Evolutionary conservation across 805 yeast species (phyloP), one percentile per base, ranked within the genome.

Genomic region (Candida taoyuanica): DNA sequence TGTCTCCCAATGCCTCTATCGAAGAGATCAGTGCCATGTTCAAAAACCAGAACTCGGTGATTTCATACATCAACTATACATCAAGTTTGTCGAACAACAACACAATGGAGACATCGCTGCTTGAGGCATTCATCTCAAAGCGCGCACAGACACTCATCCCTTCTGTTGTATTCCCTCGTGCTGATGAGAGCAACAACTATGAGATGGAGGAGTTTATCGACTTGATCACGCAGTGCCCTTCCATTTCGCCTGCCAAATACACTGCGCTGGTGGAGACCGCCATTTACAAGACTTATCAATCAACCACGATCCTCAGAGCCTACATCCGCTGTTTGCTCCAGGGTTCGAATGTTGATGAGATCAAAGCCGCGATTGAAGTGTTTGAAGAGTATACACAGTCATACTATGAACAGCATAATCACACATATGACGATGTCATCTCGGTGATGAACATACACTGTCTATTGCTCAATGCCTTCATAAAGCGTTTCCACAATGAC

Each of bases 211-310:
- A 58, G 48, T 55, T 63, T 59, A 15, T 58, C 58, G 40, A 60
- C 55, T 29, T 49, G 52, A 32, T 56, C 52, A 26, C 49, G 2
- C 23, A 31, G n/a, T 39, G 36, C 3, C 23, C 32, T 14, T 45
- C 58, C 21, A 35, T 55, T 11, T 42, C 47, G 17, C 33, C 48
- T n/a, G 31, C 39, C 14, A 38, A 34, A 3, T 42, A 41, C 18
- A 47, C 26, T n/a, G 52, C 43, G 46, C 9, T 42, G 34, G 5
- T 56, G 56, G 46, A 55, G 61, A 14, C 56, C 4, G 66, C 71
- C 2, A 58, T 71, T 35, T 51, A 59, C 13, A 65, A 61, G 33
- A 71, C 78, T 0, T 74, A 73, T 40, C 79, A 73, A 48, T 71
- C 67, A 28, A 58, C 54, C 17, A 43, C 40, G 6, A 60, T 65